phyloP scores from a whole-genome alignment of 2,329 filamentous ascomycete species.

The Alternaria panax region DNA sequence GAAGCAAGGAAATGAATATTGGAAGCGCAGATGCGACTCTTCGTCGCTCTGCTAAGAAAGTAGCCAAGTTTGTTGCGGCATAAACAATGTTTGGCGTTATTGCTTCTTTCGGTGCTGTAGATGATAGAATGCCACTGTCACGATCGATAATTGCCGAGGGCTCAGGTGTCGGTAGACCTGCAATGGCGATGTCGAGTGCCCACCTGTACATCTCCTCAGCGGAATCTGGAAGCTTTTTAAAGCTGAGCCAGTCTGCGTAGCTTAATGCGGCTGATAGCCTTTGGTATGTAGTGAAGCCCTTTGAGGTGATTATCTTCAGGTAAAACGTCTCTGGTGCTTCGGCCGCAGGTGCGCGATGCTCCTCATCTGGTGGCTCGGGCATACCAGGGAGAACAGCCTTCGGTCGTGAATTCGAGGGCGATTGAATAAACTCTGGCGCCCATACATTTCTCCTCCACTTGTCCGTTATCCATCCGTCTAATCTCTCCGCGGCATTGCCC shows the following conservation, averaged over 20 bases:
- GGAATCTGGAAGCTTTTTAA: constrained; percentile 70
- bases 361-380: constrained; percentile 72
- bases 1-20: constrained; percentile 83
- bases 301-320: constrained; percentile 79
- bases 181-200: constrained; percentile 76
- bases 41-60: constrained; percentile 75
- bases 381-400: constrained; percentile 73
- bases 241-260: constrained; percentile 86
- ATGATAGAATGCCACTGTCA: constrained; percentile 67
- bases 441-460: constrained; percentile 68
- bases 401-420: constrained; percentile 83
- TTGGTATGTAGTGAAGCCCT: constrained; percentile 80
- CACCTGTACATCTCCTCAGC: constrained; percentile 77
- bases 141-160: constrained; percentile 62
- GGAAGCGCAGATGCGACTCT: constrained; percentile 76
- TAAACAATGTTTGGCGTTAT: constrained; percentile 78
- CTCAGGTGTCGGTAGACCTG: constrained; percentile 57
- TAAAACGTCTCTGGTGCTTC: constrained; percentile 77
- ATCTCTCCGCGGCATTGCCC: constrained; percentile 77
- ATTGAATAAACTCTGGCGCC: constrained; percentile 75
- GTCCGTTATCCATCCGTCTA: constrained; percentile 81
- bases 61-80: constrained; percentile 78
- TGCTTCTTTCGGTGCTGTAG: constrained; percentile 56
- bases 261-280: constrained; percentile 81
- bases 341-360: constrained; percentile 76